Evolutionary conservation across 352 stramenopile species (phyloP).

Genomic region (Aphanomyces astaci): DNA sequence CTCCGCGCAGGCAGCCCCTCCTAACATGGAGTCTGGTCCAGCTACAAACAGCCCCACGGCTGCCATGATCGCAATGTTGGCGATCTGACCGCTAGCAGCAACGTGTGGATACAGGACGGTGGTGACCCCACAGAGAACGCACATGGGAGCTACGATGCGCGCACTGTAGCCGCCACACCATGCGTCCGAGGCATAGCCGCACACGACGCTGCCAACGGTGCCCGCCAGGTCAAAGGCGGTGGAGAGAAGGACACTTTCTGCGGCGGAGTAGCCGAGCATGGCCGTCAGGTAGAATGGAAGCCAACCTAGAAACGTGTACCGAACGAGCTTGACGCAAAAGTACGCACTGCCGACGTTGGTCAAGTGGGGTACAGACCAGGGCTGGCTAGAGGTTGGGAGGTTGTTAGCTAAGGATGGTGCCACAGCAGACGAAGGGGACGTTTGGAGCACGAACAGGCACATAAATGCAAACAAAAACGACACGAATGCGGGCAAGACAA

Average conservation of each 20-base stretch:
- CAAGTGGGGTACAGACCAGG: neutral
- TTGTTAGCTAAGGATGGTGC: no score
- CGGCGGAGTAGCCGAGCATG: neutral
- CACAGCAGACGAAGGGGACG: neutral
- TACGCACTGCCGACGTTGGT: neutral
- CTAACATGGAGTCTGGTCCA: conserved; percentile 16
- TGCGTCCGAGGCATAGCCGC: conserved; percentile 1
- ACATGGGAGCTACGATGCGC: conserved; percentile 13
- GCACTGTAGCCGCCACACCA: neutral
- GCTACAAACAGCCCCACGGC: conserved; percentile 16
- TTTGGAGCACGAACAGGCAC: neutral
- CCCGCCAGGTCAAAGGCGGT: conserved; percentile 16
- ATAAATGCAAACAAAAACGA: conserved; percentile 8
- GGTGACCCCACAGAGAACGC: neutral
- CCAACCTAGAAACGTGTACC: conserved; percentile 19
- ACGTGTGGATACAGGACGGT: conserved; percentile 17
- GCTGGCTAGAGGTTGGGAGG: neutral
- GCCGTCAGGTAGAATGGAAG: conserved; percentile 16
- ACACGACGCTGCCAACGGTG: conserved; percentile 15
- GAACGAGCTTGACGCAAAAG: conserved; percentile 22
- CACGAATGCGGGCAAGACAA: neutral
- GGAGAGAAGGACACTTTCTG: conserved; percentile 10
- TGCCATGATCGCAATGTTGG: conserved; percentile 13
- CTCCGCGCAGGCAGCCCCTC: conserved; percentile 16
- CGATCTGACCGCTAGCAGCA: neutral